phyloP scores from a whole-genome alignment of 2,329 filamentous ascomycete species.

The Trichothecium roseum region DNA sequence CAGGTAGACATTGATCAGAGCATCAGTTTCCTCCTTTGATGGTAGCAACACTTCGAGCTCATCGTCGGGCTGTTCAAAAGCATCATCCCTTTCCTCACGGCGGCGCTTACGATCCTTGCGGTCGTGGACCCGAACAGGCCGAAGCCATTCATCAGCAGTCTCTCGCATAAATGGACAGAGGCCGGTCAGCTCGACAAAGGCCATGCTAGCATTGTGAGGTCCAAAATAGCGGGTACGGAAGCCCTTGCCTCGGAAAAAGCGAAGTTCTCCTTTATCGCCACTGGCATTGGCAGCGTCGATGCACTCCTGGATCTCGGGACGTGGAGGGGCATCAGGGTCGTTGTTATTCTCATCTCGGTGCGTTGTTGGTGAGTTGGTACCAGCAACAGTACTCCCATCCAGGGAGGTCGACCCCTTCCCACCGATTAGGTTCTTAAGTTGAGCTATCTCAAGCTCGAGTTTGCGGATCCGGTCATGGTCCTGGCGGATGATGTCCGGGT shows the following conservation, averaged over 20 bases:
- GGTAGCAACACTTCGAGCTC: conserved; percentile 41
- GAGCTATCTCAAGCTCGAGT: conserved; percentile 47
- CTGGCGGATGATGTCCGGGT: conserved; percentile 26
- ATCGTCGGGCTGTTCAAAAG: conserved; percentile 35
- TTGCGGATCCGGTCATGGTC: conserved; percentile 49
- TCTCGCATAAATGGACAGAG: conserved; percentile 52
- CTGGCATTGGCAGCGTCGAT: conserved; percentile 26
- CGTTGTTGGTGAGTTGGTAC: conserved; percentile 31
- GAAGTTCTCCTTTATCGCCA: conserved; percentile 40
- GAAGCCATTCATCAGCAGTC: conserved; percentile 50
- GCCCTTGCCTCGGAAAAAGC: conserved; percentile 47
- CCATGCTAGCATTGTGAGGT: conserved; percentile 50
- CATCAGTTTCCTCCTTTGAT: conserved; percentile 34
- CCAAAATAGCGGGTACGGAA: conserved; percentile 52
- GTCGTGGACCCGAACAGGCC: conserved; percentile 44
- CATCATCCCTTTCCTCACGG: conserved; percentile 39
- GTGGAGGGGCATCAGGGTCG: conserved; percentile 20
- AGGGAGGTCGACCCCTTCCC: conserved; percentile 24
- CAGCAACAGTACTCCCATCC: conserved; percentile 41
- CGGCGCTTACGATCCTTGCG: conserved; percentile 45
- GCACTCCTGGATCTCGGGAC: conserved; percentile 26
- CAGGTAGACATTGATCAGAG: conserved; percentile 38
- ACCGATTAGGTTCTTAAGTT: conserved; percentile 35
- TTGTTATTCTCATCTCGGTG: conserved; percentile 31
- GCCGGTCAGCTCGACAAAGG: conserved; percentile 47